Base-by-base conservation (phyloP, 1,284 basidiomycete genomes). In the Hypsizygus ulmarius region DNA sequence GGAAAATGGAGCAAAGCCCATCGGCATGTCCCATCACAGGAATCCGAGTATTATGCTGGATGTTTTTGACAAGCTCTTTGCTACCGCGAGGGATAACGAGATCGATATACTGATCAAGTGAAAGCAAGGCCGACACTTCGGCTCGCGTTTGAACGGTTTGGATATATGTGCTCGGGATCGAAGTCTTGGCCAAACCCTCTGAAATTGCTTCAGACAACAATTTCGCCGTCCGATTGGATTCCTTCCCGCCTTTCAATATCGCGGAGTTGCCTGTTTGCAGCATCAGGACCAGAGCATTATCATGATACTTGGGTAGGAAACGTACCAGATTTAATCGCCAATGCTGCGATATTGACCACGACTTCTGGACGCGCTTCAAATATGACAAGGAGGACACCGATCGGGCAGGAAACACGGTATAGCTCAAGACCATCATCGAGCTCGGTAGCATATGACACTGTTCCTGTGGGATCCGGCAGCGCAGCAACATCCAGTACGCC, bases 21-120 rank as follows among this genome's bases (percentile, higher is more conserved):
- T 99, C 96, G 3, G 97, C 96, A 63, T 99, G 97, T 1, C 97
- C 97, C 94, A 99, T 97, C 38, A 99, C 97, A 1, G 97, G 88
- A 55, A 99, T 98, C 47, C 89, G 78, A 0, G 96, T 97, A 53
- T 78, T 82, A 52, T 91, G 87, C 66, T 98, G 92, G 49, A 99
- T 97, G 63, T 74, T 87, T 52, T 74, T 78, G 9, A 99, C 97
- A 16, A 99, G 82, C 59, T 81, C 83, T 60, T 96, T 97, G 60
- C 93, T 93, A 11, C 97, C 97, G 45, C 97, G 76, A 0, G 97
- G 97, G 66, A 99, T 97, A 47, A 99, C 95, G 9, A 99, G 77
- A 68, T 99, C 95, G 60, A 99, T 97, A 67, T 93, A 94, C 43
- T 82, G 78, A 64, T 98, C 95, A 62, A 96, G 79, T 5, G 82